Base-by-base conservation (phyloP, 2,329 filamentous ascomycete genomes). In the Sporothrix pseudoabietina region DNA sequence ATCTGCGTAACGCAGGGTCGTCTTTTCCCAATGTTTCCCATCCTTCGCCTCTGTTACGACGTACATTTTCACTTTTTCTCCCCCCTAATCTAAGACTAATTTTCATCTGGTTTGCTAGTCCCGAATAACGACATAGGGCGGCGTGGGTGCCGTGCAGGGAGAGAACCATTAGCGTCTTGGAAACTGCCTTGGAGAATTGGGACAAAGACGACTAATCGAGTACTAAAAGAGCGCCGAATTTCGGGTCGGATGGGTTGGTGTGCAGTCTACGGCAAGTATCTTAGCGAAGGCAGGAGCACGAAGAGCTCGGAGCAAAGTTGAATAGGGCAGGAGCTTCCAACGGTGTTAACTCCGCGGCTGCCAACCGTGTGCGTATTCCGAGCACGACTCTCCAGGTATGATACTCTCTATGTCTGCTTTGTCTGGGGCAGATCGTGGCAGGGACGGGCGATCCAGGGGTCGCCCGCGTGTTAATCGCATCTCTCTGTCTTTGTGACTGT, bases 281-380 rank as follows among this genome's bases (percentile, higher is more conserved):
- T 52, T 49, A 22, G 44, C 65, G 65, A 68, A 16, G 12, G n/a
- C 39, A 65, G 16, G 39, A 16, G 26, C 61, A 47, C 22, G 12
- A 39, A 47, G n/a, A 41, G n/a, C 26, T 12, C 61, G 61, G 39
- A 66, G 61, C 39, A 44, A 47, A 49, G n/a, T 16, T 19, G 4
- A 8, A 7, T n/a, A 39, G 41, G 63, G 41, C 41, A 68, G 65
- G 65, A 68, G 44, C 65, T 7, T 9, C 26, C n/a, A 7, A 16
- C 22, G 54, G 35, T 26, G 35, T 69, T 69, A 69, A 49, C 69
- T 71, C 69, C 69, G 69, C 14, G 14, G 30, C 54, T 22, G 35
- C 35, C 54, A n/a, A n/a, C 26, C 26, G 26, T 22, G 69, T 44
- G 22, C 69, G 39, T 39, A 35, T 71, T 71, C 69, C 69, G 69